Base-by-base conservation (phyloP, 2,329 filamentous ascomycete species). In the Microthyrium microscopicum region DNA sequence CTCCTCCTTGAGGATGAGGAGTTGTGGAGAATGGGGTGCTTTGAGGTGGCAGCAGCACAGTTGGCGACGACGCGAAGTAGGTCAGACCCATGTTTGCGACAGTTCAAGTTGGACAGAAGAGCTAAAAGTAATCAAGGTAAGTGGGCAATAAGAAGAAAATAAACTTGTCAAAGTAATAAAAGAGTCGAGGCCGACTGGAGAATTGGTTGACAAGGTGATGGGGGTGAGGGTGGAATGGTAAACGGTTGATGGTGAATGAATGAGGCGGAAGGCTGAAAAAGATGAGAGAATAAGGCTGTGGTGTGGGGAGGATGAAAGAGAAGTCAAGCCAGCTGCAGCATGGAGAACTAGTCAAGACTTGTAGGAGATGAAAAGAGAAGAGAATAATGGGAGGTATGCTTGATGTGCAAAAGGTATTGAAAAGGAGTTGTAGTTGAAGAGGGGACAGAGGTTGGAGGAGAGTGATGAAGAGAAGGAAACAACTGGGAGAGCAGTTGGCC, bases 21-120 rank as follows among this genome's bases (percentile, higher is more conserved):
- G 43, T 18, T 39, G 54, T 53, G 44, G 50, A 52, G 42, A 41
- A 44, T 38, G 55, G 46, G 33, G 46, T 53, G 44, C 51, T 49
- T 41, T 48, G 54, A 31, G 59, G 53, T 15, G 56, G 57, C 38
- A 63, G 51, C 41, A 61, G 55, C 37, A 62, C 54, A 24, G 58
- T 60, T 27, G 60, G 58, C 25, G 58, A 60, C 39, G 55, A 51
- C 46, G 55, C 60, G 48, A 61, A 61, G 42, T 55, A 52, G 49
- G 58, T 56, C 40, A 56, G 51, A 44, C 49, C 53, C 54, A 57
- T 58, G 43, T 29, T 29, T 9, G 12, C 22, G 22, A 25, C 12
- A 13, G 12, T 25, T 12, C 9, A 13, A 25, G 22, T 9, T 9
- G 22, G 22, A 13, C 9, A 13, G 22, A 25, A 25, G 22, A 13